Evolutionary conservation across 257 asterid species (phyloP), one percentile per base, ranked within the genome.

Genomic region (Plantago major): DNA sequence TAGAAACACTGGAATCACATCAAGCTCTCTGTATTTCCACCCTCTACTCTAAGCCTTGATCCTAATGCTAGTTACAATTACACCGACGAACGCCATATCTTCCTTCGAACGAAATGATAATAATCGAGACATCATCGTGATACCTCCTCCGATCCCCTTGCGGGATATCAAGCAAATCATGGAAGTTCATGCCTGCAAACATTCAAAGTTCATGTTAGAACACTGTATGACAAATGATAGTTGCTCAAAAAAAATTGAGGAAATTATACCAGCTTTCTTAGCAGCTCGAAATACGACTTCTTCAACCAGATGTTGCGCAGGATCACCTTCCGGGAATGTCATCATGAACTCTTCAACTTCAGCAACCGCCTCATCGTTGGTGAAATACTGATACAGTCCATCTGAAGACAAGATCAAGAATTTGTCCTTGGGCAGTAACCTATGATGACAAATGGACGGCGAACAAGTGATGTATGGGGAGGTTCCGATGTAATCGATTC

Each of bases 281-380:
- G 99, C 99, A 65, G 99, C 99, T 10, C 99, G 91, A 69, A 93
- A 93, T 0, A 93, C 64, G 12, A 93, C 94, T 71, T 93, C 99
- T 67, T 93, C 99, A 0, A 93, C 91, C 0, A 93, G 96, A 64
- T 93, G 99, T 3, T 93, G 99, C 11, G 99, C 99, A 2, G 99
- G 99, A 79, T 92, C 99, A 7, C 97, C 99, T 72, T 92, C 99
- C 0, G 99, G 99, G 69, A 84, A 93, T 9, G 76, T 80, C 15
- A 82, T 73, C 84, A 93, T 78, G 76, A 93, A 93, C 26, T 71
- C 63, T 73, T 93, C 99, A 0, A 93, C 96, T 73, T 93, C 95
- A 18, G 82, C 75, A 22, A 89, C 87, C 1, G 97, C 99, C 74
- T 93, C 94, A 55, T 85, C 78, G 11, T 89, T 93, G 15, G 96